Evolutionary conservation across 768 basidiomycete genomes (phyloP).

Genomic region (Cystofilobasidium bisporidii): DNA sequence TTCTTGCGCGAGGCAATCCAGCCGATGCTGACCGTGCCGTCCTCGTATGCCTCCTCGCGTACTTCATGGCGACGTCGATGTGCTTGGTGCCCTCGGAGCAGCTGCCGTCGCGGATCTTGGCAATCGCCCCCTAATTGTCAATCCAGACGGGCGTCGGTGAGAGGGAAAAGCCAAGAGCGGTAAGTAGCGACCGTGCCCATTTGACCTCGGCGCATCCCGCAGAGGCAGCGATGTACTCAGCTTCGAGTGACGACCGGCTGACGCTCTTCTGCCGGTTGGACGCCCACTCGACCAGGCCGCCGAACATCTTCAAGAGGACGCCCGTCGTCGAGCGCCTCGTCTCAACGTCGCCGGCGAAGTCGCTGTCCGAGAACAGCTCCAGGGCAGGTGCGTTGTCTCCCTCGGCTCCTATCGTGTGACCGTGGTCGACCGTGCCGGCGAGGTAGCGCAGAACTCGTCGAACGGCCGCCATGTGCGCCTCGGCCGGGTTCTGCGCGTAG

Average conservation of each 20-base stretch:
- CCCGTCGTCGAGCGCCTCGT: not conserved
- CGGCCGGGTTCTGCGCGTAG: not conserved
- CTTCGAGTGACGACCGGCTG: conserved; percentile 9
- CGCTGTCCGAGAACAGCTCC: conserved; percentile 9
- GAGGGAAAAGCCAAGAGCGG: not conserved
- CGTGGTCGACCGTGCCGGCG: not conserved
- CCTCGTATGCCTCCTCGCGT: not conserved
- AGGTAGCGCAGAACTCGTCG: conserved; percentile 10
- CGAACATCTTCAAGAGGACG: not conserved
- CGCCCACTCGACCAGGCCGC: conserved; percentile 10
- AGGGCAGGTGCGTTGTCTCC: not conserved
- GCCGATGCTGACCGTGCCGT: no score
- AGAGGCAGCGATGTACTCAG: conserved; percentile 15
- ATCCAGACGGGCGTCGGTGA: not conserved
- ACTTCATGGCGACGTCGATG: conserved; percentile 20
- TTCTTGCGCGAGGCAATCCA: no score
- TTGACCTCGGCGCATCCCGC: not conserved
- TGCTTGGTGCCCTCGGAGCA: conserved; percentile 12
- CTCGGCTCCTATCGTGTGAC: not conserved
- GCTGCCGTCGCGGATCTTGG: not conserved
- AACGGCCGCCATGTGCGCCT: conserved; percentile 6
- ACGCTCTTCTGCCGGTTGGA: not conserved
- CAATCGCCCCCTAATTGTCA: conserved; percentile 20
- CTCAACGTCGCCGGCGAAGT: conserved; percentile 13
- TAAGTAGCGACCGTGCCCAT: not conserved